Evolutionary conservation across 768 basidiomycete species (phyloP).

Genomic region (Auricularia auricula-judae): DNA sequence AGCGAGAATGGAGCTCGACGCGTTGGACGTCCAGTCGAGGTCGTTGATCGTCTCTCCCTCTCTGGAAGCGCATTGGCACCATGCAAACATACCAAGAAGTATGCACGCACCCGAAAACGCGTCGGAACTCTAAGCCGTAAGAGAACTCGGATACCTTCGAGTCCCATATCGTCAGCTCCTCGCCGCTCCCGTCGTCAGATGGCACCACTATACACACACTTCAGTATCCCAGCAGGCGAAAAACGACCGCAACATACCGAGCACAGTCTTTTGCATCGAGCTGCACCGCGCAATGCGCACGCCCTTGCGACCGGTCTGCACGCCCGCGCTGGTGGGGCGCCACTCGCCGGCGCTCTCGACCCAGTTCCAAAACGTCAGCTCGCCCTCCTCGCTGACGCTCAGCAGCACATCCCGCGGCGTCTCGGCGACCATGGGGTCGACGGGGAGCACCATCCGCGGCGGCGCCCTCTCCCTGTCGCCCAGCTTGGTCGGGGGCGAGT

Average conservation of each 20-base stretch:
- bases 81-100: neutral
- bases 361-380: conserved; percentile 74
- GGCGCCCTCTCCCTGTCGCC: conserved; percentile 16
- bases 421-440: conserved; percentile 85
- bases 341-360: conserved; percentile 5
- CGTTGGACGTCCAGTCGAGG: conserved; percentile 89
- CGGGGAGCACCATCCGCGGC: conserved; percentile 46
- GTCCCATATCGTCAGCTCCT: conserved; percentile 93
- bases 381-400: conserved; percentile 65
- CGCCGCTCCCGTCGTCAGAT: conserved; percentile 32
- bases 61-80: neutral
- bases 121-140: conserved; percentile 71
- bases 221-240: conserved; percentile 4
- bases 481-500: conserved; percentile 43
- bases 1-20: conserved; percentile 80
- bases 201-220: conserved; percentile 41
- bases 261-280: conserved; percentile 82
- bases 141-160: conserved; percentile 90
- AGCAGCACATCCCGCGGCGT: conserved; percentile 56
- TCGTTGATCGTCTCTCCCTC: conserved; percentile 53
- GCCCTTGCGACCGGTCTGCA: conserved; percentile 55
- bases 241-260: conserved; percentile 41
- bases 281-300: conserved; percentile 74
- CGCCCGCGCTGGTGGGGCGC: conserved; percentile 64
- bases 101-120: conserved; percentile 42